phyloP scores from a whole-genome alignment of 2,329 filamentous ascomycete species.

The Pochonia chlamydosporia region DNA sequence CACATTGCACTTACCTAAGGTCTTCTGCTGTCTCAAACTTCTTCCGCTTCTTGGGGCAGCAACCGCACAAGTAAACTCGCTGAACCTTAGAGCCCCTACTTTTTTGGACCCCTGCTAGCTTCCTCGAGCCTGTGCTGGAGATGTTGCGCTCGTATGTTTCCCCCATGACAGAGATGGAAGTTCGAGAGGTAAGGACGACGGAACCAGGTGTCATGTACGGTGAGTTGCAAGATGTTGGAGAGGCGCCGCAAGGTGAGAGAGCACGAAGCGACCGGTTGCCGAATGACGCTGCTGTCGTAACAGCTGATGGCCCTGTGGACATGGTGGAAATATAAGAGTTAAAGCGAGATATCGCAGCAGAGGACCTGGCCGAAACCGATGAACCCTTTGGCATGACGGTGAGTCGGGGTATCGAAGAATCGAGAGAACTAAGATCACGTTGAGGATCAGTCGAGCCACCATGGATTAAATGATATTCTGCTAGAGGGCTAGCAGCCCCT shows the following conservation, averaged over 20 bases:
- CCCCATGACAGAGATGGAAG: conserved; percentile 35
- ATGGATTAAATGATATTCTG: conserved; percentile 38
- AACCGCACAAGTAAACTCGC: conserved; percentile 70
- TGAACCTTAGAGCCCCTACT: conserved; percentile 41
- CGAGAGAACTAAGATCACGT: conserved; percentile 41
- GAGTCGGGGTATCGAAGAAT: conserved; percentile 47
- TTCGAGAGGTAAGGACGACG: conserved; percentile 43
- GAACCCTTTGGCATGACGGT: conserved; percentile 37
- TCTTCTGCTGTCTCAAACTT: conserved; percentile 85
- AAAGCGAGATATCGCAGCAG: conserved; percentile 32
- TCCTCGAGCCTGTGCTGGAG: conserved; percentile 45
- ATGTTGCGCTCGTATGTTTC: conserved; percentile 38
- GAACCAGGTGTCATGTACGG: conserved; percentile 44
- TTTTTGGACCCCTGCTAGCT: conserved; percentile 46
- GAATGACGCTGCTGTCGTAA: conserved; percentile 37
- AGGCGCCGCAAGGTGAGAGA: conserved; percentile 41
- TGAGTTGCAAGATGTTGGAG: conserved; percentile 43
- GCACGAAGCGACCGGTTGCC: conserved; percentile 41
- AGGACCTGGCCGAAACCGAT: conserved; percentile 39
- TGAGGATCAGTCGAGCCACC: conserved; percentile 35
- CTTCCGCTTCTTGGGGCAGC: conserved; percentile 94
- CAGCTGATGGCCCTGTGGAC: conserved; percentile 36
- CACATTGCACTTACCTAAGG: conserved; percentile 57
- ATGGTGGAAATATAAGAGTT: conserved; percentile 43
- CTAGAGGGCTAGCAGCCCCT: conserved; percentile 48